Evolutionary conservation across 345 rosid species (phyloP).

Genomic region (Aquilaria yunnanensis): DNA sequence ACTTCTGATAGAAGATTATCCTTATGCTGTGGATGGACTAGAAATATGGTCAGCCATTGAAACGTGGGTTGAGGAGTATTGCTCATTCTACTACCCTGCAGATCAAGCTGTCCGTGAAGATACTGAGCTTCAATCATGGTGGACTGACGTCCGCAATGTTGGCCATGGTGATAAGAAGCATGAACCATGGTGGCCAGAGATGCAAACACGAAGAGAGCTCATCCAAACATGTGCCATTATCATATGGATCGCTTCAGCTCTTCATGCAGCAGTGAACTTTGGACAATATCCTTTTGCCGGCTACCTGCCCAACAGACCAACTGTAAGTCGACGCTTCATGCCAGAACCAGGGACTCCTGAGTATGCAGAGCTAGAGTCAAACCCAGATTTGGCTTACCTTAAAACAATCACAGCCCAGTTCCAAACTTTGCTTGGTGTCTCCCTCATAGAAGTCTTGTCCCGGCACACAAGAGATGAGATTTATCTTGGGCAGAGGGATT

Average conservation of each 20-base stretch:
- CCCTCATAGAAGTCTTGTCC: conserved; percentile 66
- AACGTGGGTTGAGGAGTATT: conserved; percentile 49
- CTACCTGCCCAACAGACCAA: conserved; percentile 51
- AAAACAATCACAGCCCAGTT: conserved; percentile 69
- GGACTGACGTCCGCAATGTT: conserved; percentile 43
- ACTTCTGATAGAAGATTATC: conserved; percentile 47
- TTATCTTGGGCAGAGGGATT: conserved; percentile 73
- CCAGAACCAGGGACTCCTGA: conserved; percentile 43
- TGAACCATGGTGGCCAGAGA: conserved; percentile 42
- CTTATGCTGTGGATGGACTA: conserved; percentile 57
- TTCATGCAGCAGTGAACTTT: conserved; percentile 50
- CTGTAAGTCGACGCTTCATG: conserved; percentile 32
- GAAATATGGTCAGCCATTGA: conserved; percentile 48
- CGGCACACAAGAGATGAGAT: conserved; percentile 76
- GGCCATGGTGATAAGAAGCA: conserved; percentile 51
- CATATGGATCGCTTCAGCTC: conserved; percentile 56
- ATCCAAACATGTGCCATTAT: conserved; percentile 37
- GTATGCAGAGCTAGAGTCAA: conserved; percentile 24
- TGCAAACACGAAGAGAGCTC: conserved; percentile 29
- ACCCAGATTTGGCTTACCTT: conserved; percentile 49
- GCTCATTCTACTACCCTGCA: conserved; percentile 39
- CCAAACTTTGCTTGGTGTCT: conserved; percentile 59
- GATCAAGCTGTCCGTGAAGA: conserved; percentile 34
- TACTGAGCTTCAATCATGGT: conserved; percentile 55
- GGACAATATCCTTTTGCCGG: conserved; percentile 52